A percentile compares a stretch with the other conserved stretches of the same genome.
Evolutionary conservation across 1,284 basidiomycete species (phyloP).

Genomic region (Ceratobasidium sp.): DNA sequence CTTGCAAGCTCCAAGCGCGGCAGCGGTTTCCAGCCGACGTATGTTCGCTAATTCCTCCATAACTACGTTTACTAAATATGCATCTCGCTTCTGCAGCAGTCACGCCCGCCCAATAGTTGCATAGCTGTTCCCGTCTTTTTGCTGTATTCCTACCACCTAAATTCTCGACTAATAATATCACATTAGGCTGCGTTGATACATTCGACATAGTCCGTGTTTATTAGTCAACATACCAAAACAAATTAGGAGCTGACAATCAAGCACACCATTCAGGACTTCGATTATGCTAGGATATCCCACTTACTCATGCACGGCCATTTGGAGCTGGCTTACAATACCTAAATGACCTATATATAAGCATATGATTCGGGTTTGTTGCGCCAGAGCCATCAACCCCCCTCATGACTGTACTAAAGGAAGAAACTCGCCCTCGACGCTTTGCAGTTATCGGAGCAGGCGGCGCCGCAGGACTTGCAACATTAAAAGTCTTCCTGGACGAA

Average conservation of each 20-base stretch:
- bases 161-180: too few relatives aligned
- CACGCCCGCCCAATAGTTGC: neutral
- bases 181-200: too few relatives aligned
- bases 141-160: neutral
- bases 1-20: neutral
- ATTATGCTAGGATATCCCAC: conserved; percentile 23
- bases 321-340: neutral
- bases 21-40: neutral
- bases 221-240: neutral
- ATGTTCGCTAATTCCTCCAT: neutral
- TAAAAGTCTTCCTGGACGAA: conserved; percentile 67
- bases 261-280: conserved; percentile 31
- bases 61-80: neutral
- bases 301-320: neutral
- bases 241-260: conserved; percentile 3
- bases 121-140: neutral
- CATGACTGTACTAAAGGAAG: conserved; percentile 10
- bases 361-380: too few relatives aligned
- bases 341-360: neutral
- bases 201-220: neutral
- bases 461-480: conserved; percentile 66
- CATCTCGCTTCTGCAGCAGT: neutral
- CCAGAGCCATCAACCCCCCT: neutral
- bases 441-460: conserved; percentile 74
- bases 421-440: conserved; percentile 50